Base-by-base conservation (phyloP, 495 filamentous ascomycete genomes). In the Penicillium psychrofluorescens region DNA sequence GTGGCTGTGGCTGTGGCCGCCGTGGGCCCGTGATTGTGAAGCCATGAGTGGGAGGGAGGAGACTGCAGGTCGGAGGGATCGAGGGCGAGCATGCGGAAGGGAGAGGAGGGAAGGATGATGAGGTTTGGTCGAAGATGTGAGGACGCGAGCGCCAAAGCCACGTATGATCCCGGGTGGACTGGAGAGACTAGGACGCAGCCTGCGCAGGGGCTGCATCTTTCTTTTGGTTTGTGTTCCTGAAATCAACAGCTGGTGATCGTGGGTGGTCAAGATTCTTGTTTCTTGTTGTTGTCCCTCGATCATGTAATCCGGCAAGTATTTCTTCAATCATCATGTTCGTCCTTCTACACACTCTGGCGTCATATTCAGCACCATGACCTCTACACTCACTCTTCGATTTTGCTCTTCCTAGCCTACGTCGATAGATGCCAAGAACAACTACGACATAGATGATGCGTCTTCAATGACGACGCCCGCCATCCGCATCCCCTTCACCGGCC, bases 401-500 rank as follows among this genome's bases (percentile, higher is more conserved):
- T 22, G 22, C 2, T 4, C 6, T 22, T 33, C 38, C 41, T 16
- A 16, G 15, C 15, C 15, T 4, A 16, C 15, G 4, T 35, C 38
- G 36, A 36, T 34, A 48, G 45, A 11, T 34, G 7, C 7, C 32
- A 34, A 34, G 32, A 12, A 2, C 32, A 39, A 40, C 29, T 11
- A n/a, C 27, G n/a, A 40, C 15, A 15, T 34, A 34, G 44, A 59
- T 39, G 49, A 61, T 64, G 59, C 45, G 51, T 54, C 49, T 50
- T 63, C 57, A 59, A 84, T 84, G 82, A 74, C 74, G 58, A 80
- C 75, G 56, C 71, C 83, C 48, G 75, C 85, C 29, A 83, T 95
- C 71, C 78, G 91, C 56, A 94, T 97, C 55, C 92, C 92, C 49
- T 98, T 89, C 58, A 95, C 87, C 45, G 79, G 83, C 37, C 81